phyloP scores from a whole-genome alignment of 805 yeast genomes.

The Suhomyces sp. region DNA sequence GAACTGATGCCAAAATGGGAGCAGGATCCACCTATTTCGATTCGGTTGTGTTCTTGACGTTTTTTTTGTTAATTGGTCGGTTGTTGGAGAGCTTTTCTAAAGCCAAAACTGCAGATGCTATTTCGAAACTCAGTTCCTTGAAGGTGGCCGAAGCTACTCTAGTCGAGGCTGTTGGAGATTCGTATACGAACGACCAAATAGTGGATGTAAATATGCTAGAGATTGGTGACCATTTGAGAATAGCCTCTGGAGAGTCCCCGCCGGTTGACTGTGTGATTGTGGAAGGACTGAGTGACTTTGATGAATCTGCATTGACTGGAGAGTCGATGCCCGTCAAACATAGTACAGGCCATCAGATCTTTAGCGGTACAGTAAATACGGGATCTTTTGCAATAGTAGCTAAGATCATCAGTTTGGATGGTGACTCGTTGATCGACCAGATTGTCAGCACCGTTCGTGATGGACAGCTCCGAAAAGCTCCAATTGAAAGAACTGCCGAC shows the following conservation, averaged over 20 bases:
- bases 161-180: conserved; percentile 23
- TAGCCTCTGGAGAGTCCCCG: conserved; percentile 58
- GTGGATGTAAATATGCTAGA: conserved; percentile 47
- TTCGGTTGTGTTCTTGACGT: conserved; percentile 71
- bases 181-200: conserved; percentile 25
- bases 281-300: conserved; percentile 49
- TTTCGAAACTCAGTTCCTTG: conserved; percentile 49
- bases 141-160: conserved; percentile 51
- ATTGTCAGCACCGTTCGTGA: conserved; percentile 68
- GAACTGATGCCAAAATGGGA: conserved; percentile 29
- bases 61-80: conserved; percentile 69
- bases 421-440: conserved; percentile 65
- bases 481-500: conserved; percentile 71
- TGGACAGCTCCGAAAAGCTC: conserved; percentile 71
- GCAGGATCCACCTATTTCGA: conserved; percentile 70
- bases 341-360: conserved; percentile 60
- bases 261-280: conserved; percentile 54
- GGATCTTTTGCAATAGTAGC: conserved; percentile 57
- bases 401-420: conserved; percentile 55
- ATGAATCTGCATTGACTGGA: conserved; percentile 62
- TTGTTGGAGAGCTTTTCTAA: conserved; percentile 66
- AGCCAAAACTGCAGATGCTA: conserved; percentile 63
- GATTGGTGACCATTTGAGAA: conserved; percentile 47
- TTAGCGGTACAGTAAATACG: conserved; percentile 67
- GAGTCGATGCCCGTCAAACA: conserved; percentile 61